These are phyloP conservation scores for Vanderwaltozyma polyspora DNA, from an alignment of 805 yeast species.

Conservation along the genomic window DNA sequence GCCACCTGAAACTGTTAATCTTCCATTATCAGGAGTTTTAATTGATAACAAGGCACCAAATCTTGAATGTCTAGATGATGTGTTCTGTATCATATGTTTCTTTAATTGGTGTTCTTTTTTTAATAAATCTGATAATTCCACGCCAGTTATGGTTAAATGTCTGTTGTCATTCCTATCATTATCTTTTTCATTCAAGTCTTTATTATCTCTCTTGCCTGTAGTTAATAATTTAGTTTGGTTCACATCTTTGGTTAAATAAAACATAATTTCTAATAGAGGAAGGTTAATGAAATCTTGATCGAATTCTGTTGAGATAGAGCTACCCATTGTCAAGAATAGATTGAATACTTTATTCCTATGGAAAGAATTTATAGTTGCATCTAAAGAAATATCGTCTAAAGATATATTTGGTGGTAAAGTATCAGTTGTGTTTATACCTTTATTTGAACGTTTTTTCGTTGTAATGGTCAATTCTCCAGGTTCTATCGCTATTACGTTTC, in stretches of 20 bases:
- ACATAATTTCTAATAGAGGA: slow-evolving; percentile 58
- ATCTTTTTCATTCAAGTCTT: not conserved
- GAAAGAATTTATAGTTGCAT: slow-evolving; percentile 46
- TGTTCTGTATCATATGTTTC: slow-evolving; percentile 35
- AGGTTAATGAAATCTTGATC: slow-evolving; percentile 50
- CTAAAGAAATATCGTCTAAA: slow-evolving; percentile 57
- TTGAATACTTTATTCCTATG: slow-evolving; percentile 62
- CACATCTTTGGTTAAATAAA: slow-evolving; percentile 49
- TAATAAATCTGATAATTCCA: slow-evolving; percentile 41
- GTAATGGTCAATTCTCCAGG: slow-evolving; percentile 49
- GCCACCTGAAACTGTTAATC: slow-evolving; percentile 60
- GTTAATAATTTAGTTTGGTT: slow-evolving; percentile 23
- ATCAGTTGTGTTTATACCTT: slow-evolving; percentile 22
- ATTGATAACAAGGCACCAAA: slow-evolving; percentile 81
- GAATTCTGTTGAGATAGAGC: slow-evolving; percentile 53
- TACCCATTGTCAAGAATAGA: slow-evolving; percentile 59
- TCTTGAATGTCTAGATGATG: slow-evolving; percentile 73
- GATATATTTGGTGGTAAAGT: slow-evolving; percentile 46
- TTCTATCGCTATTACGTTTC: slow-evolving; percentile 71
- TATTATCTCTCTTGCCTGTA: not conserved
- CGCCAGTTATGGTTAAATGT: slow-evolving; percentile 26
- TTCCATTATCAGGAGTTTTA: slow-evolving; percentile 45
- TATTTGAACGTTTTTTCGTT: slow-evolving; percentile 27
- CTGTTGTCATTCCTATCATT: not conserved
- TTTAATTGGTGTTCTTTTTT: slow-evolving; percentile 48